Evolutionary conservation across 1,284 basidiomycete species (phyloP).

Genomic region (Cryptococcus sp.): DNA sequence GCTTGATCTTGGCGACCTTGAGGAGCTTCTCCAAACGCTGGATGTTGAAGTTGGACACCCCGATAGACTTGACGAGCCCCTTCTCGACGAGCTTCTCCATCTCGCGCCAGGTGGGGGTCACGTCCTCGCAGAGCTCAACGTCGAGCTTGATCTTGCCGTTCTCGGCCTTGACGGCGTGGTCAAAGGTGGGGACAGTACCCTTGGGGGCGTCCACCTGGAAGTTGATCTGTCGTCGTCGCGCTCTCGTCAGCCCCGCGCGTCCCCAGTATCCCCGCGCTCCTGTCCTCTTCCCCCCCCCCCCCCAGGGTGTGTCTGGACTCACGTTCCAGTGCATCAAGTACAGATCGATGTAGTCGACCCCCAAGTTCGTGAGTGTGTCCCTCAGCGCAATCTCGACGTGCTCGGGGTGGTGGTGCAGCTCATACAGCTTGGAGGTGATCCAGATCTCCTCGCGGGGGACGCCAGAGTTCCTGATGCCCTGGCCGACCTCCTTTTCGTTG

Average conservation of each 20-base stretch:
- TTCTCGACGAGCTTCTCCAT: conserved; percentile 56
- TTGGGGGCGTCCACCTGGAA: conserved; percentile 42
- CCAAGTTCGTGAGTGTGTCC: conserved; percentile 66
- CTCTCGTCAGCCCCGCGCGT: too few species aligned
- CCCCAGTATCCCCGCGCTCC: too few species aligned
- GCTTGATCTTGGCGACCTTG: conserved; percentile 53
- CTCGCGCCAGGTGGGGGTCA: conserved; percentile 62
- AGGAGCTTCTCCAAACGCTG: conserved; percentile 68
- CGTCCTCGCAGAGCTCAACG: conserved; percentile 63
- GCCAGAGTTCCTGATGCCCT: conserved; percentile 62
- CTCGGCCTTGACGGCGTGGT: conserved; percentile 38
- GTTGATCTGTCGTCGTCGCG: conserved; percentile 34
- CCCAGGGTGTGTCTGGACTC: too few species aligned
- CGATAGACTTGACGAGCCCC: conserved; percentile 60
- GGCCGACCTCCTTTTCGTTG: conserved; percentile 83
- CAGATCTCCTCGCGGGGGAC: conserved; percentile 65
- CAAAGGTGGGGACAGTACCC: conserved; percentile 31
- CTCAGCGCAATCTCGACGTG: conserved; percentile 65
- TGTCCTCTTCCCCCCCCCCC: too few species aligned
- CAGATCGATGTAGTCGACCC: conserved; percentile 72
- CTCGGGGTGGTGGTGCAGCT: conserved; percentile 57
- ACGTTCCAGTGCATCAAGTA: conserved; percentile 76
- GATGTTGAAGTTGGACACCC: conserved; percentile 67
- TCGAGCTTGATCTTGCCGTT: conserved; percentile 57
- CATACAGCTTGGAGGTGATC: conserved; percentile 69